These are phyloP conservation scores for Chytriomyces sp. DNA, from an alignment of 192 early-diverging fungal species.

Conservation along the genomic window DNA sequence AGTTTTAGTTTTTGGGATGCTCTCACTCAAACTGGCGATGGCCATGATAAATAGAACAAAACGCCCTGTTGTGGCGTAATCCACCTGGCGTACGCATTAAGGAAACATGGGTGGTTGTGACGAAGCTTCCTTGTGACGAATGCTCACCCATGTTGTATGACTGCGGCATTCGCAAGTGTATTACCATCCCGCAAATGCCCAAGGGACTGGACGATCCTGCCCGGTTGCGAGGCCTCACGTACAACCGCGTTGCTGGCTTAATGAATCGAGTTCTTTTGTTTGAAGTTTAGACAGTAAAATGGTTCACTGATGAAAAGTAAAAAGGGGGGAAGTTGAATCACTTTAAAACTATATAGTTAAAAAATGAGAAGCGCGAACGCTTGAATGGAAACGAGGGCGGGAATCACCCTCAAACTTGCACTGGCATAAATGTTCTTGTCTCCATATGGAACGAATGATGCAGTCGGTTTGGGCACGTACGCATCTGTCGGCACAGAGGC, in stretches of 20 bases:
- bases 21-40: not conserved
- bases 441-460: no score
- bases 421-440: no score
- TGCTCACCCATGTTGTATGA: slow-evolving; percentile 45
- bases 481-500: no score
- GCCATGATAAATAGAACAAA: slow-evolving; percentile 35
- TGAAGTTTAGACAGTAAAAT: no score
- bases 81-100: slow-evolving; percentile 22
- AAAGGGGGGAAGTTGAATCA: no score
- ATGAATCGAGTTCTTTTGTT: slow-evolving; percentile 37
- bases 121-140: slow-evolving; percentile 49
- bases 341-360: no score
- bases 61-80: slow-evolving; percentile 43
- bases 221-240: slow-evolving; percentile 36
- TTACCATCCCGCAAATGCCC: slow-evolving; percentile 40
- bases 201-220: slow-evolving; percentile 37
- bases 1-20: slow-evolving; percentile 3
- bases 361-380: no score
- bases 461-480: no score
- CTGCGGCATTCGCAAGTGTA: slow-evolving; percentile 33
- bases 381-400: no score
- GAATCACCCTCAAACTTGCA: no score
- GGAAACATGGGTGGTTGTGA: slow-evolving; percentile 33
- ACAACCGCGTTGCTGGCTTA: slow-evolving; percentile 35
- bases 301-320: no score